Percentiles rank a stretch among this genome's conserved stretches.
Evolutionary conservation across 495 filamentous ascomycete genomes (phyloP).

Genomic region (Podospora bellae-mahoneyi): DNA sequence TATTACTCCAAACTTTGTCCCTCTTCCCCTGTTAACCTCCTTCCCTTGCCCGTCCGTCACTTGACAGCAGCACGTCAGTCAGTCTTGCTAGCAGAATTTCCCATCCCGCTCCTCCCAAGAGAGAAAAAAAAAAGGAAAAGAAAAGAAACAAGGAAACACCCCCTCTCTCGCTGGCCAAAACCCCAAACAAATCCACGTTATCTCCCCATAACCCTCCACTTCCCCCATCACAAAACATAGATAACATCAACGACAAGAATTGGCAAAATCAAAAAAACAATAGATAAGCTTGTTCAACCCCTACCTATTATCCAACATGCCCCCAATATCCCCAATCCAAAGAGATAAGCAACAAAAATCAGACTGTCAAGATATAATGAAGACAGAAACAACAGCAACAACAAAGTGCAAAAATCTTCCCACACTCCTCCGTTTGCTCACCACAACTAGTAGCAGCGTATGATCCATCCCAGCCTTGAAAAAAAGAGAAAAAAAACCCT

Average conservation of each 20-base stretch:
- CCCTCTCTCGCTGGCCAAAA: neutral
- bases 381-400: neutral
- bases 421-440: neutral
- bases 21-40: no score
- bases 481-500: no score
- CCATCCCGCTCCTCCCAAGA: no score
- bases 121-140: neutral
- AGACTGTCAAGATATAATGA: neutral
- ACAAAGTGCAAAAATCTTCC: neutral
- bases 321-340: neutral
- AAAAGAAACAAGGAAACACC: neutral
- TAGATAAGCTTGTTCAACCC: neutral
- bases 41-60: neutral
- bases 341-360: neutral
- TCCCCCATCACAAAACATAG: neutral
- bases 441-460: neutral
- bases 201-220: neutral
- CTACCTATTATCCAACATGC: neutral
- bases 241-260: neutral
- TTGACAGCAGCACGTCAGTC: neutral
- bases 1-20: neutral
- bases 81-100: neutral
- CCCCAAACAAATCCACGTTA: neutral
- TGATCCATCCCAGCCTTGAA: no score
- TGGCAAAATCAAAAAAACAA: neutral